phyloP scores from a whole-genome alignment of 306 rosid genomes.

The Gynostemma pentaphyllum region DNA sequence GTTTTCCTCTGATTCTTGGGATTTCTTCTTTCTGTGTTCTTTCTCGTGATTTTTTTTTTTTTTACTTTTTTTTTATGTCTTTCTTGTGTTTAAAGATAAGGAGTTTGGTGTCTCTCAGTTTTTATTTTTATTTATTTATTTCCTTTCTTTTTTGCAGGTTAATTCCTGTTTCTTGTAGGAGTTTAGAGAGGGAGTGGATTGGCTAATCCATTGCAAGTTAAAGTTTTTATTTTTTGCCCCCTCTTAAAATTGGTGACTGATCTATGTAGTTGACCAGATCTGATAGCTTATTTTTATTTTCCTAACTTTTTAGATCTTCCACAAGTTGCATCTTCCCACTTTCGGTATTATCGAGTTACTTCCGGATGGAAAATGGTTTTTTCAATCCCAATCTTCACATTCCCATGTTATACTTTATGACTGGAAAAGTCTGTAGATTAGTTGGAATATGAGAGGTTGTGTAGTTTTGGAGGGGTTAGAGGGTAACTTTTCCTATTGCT shows the following conservation, averaged over 20 bases:
- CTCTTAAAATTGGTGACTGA: conserved; percentile 32
- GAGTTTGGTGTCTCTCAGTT: conserved; percentile 30
- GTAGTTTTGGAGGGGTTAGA: conserved; percentile 41
- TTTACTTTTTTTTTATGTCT: conserved; percentile 10
- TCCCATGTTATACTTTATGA: conserved; percentile 38
- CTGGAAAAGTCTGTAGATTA: conserved; percentile 31
- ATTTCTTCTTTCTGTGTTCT: conserved; percentile 42
- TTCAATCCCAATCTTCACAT: conserved; percentile 34
- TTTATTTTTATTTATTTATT: conserved; percentile 14
- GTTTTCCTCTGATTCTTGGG: conserved; percentile 81
- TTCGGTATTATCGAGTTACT: conserved; percentile 22
- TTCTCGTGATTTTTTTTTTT: conserved; percentile 46
- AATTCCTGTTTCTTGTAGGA: conserved; percentile 35
- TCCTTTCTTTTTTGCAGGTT: conserved; percentile 25
- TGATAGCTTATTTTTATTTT: conserved; percentile 39
- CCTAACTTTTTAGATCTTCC: conserved; percentile 36
- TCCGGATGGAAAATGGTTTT: conserved; percentile 52
- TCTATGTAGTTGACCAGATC: conserved; percentile 83
- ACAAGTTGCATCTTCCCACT: conserved; percentile 24
- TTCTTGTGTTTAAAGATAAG: conserved; percentile 53
- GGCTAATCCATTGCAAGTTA: conserved; percentile 20
- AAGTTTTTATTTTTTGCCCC: too few relatives aligned
- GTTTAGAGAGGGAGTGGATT: conserved; percentile 35
- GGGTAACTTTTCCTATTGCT: conserved; percentile 39
- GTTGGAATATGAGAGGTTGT: conserved; percentile 61